Evolutionary conservation across 176 grass and related monocot species (phyloP).

Genomic region (Carex littledalei): DNA sequence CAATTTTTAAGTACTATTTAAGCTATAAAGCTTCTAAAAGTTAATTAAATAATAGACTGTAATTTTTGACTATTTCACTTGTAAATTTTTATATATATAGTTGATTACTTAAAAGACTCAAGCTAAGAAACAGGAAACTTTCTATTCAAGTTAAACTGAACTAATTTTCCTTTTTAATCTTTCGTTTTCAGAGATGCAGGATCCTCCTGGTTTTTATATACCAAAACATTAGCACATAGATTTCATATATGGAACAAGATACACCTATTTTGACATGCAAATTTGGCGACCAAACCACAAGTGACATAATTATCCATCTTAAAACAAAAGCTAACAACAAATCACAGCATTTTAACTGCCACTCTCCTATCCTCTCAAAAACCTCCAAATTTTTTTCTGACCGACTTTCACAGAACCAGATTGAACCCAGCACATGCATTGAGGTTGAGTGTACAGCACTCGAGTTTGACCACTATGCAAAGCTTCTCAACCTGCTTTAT

Average conservation of each 20-base stretch:
- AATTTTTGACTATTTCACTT: not conserved
- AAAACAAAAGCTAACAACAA: slow-evolving; percentile 32
- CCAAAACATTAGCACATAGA: not conserved
- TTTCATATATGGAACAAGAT: slow-evolving; percentile 42
- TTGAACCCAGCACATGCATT: slow-evolving; percentile 33
- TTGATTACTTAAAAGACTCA: not conserved
- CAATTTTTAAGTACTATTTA: not conserved
- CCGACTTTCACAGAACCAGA: slow-evolving; percentile 29
- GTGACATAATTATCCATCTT: slow-evolving; percentile 63
- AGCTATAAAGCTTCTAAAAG: not conserved
- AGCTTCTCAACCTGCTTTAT: slow-evolving; percentile 58
- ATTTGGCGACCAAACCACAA: slow-evolving; percentile 51
- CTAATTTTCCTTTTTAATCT: not conserved
- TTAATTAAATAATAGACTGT: not conserved
- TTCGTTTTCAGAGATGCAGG: slow-evolving; percentile 24
- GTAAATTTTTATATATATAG: not conserved
- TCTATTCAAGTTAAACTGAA: not conserved
- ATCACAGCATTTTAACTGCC: slow-evolving; percentile 58
- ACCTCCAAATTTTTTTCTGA: slow-evolving; percentile 65
- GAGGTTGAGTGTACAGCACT: slow-evolving; percentile 47
- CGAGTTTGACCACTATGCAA: slow-evolving; percentile 71
- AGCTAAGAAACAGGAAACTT: not conserved
- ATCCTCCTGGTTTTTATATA: slow-evolving; percentile 7
- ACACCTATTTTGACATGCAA: slow-evolving; percentile 18
- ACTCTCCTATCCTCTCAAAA: slow-evolving; percentile 45